These are phyloP conservation scores for Dorcoceras hygrometricum DNA, from an alignment of 257 asterid genomes.

Conservation along the genomic window DNA sequence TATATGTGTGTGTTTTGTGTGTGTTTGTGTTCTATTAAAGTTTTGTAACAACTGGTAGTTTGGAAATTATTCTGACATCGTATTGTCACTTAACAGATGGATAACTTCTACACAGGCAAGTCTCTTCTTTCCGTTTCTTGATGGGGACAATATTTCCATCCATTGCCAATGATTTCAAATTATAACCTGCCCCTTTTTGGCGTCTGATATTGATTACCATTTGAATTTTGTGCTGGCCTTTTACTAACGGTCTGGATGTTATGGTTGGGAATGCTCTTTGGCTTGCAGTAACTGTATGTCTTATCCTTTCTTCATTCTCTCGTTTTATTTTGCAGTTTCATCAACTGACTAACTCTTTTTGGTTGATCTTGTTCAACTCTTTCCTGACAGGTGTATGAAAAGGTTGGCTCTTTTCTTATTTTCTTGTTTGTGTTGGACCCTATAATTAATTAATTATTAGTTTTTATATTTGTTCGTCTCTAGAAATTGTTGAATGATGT, in stretches of 20 bases:
- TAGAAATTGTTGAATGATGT: background rate
- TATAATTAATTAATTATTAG: too few species aligned
- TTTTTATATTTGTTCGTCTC: constrained; percentile 1
- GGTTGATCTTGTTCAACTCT: constrained; percentile 20
- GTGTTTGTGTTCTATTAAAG: too few species aligned
- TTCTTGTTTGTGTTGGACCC: background rate
- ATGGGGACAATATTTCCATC: too few species aligned
- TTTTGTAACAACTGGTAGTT: background rate
- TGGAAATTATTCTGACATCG: constrained; percentile 19
- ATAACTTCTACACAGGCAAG: constrained; percentile 87
- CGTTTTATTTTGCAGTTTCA: constrained; percentile 16
- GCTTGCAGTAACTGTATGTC: constrained; percentile 71
- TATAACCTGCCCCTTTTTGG: constrained; percentile 5
- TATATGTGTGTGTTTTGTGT: background rate
- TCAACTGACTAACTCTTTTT: constrained; percentile 27
- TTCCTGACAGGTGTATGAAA: constrained; percentile 61
- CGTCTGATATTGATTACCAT: constrained; percentile 3
- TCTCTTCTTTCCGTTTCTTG: constrained; percentile 13
- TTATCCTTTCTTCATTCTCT: constrained; percentile 11
- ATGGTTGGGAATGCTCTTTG: constrained; percentile 33
- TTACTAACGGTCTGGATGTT: constrained; percentile 28
- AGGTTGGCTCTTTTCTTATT: constrained; percentile 35
- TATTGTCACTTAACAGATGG: constrained; percentile 55
- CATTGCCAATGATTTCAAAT: too few species aligned
- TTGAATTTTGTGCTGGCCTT: constrained; percentile 28